Evolutionary conservation across 495 filamentous ascomycete species (phyloP).

Genomic region (Aspergillus wentii): DNA sequence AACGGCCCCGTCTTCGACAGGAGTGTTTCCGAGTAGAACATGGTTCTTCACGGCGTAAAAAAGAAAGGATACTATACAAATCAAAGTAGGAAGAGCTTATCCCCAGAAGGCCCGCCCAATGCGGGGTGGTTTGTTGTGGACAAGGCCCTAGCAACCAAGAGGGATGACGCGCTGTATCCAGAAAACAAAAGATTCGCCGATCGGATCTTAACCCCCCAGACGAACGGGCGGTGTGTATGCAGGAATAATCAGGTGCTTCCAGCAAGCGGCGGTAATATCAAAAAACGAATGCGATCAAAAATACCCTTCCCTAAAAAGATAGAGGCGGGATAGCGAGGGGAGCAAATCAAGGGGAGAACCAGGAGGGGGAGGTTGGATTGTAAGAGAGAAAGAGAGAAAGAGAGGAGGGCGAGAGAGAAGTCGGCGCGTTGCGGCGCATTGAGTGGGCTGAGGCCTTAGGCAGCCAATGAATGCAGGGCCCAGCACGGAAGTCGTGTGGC

Average conservation of each 20-base stretch:
- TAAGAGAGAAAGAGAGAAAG: constrained; percentile 6
- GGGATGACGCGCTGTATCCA: constrained; percentile 34
- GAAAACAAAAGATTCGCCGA: constrained; percentile 32
- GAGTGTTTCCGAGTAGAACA: constrained; percentile 98
- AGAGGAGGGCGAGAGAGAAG: neutral
- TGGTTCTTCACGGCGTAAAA: constrained; percentile 36
- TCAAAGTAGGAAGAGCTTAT: constrained; percentile 6
- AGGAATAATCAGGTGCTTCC: neutral
- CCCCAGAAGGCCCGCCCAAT: constrained; percentile 30
- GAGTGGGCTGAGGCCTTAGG: no score
- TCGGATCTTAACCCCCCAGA: constrained; percentile 10
- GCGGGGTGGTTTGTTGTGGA: constrained; percentile 32
- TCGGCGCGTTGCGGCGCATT: constrained; percentile 10
- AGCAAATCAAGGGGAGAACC: neutral
- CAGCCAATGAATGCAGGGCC: no score
- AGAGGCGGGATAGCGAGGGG: neutral
- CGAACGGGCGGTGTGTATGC: neutral
- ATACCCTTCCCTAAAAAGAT: no score
- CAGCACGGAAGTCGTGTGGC: constrained; percentile 10
- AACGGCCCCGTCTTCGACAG: constrained; percentile 94
- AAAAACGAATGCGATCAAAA: neutral
- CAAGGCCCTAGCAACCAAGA: constrained; percentile 18
- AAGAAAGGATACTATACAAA: constrained; percentile 5
- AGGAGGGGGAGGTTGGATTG: constrained; percentile 2
- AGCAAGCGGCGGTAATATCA: neutral